Evolutionary conservation across 345 rosid genomes (phyloP).

Genomic region (Camelina laxa): DNA sequence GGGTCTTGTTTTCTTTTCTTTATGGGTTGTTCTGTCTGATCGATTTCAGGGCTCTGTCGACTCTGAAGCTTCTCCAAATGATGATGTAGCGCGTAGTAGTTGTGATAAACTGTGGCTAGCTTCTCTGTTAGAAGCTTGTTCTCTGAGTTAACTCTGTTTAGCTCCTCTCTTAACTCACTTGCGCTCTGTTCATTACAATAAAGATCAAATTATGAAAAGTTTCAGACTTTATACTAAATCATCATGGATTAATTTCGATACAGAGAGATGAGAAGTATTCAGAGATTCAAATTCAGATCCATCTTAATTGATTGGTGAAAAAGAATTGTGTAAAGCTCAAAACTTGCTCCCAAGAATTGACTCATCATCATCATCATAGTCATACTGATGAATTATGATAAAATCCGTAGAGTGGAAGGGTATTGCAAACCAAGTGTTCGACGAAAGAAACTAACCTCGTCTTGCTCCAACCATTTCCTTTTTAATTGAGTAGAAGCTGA

Average conservation of each 20-base stretch:
- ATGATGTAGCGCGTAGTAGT: constrained; percentile 43
- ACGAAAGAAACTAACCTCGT: constrained; percentile 50
- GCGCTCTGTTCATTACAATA: constrained; percentile 40
- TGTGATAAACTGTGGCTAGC: constrained; percentile 44
- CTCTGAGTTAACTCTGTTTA: constrained; percentile 55
- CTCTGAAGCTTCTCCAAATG: constrained; percentile 50
- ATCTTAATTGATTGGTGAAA: background rate
- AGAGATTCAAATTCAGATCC: constrained; percentile 1
- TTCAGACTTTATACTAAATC: background rate
- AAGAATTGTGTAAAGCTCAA: background rate
- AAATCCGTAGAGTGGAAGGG: background rate
- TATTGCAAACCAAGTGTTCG: constrained; percentile 21
- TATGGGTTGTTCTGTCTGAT: constrained; percentile 28
- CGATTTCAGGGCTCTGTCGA: constrained; percentile 33
- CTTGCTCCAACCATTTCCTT: constrained; percentile 40
- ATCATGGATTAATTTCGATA: background rate
- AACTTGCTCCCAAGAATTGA: background rate
- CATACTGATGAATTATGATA: background rate
- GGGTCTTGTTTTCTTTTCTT: constrained; percentile 52
- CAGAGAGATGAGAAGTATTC: background rate
- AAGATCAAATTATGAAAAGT: background rate
- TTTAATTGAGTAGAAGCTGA: constrained; percentile 23
- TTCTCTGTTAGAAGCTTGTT: constrained; percentile 61
- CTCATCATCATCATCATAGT: background rate
- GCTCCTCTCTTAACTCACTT: constrained; percentile 49